Evolutionary conservation across 2,329 filamentous ascomycete species (phyloP).

Genomic region (Didymella exigua): DNA sequence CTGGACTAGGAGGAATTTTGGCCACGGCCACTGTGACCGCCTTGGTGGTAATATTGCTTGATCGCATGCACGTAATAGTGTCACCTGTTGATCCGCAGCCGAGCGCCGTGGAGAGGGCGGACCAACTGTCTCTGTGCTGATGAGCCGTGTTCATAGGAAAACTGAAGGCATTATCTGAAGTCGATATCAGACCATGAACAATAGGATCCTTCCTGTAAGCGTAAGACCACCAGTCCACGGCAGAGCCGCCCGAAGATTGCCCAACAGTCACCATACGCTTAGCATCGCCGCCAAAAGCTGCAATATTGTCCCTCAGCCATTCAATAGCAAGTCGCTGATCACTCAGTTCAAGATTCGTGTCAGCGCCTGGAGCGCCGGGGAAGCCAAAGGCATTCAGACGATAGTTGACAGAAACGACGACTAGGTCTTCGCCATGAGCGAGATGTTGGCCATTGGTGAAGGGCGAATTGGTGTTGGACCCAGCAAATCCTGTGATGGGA

Average conservation of each 20-base stretch:
- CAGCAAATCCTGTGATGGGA: constrained; percentile 38
- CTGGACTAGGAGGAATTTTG: constrained; percentile 24
- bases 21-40: constrained; percentile 15
- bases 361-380: constrained; percentile 33
- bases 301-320: constrained; percentile 59
- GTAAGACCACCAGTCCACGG: constrained; percentile 56
- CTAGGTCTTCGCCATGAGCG: constrained; percentile 45
- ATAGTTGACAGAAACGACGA: constrained; percentile 52
- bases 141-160: constrained; percentile 24
- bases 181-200: constrained; percentile 52
- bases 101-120: constrained; percentile 17
- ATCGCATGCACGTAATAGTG: constrained; percentile 29
- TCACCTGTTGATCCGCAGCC: constrained; percentile 18
- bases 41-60: constrained; percentile 8
- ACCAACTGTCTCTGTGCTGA: constrained; percentile 25
- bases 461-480: constrained; percentile 44
- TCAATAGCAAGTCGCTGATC: constrained; percentile 61
- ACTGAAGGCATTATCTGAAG: constrained; percentile 32
- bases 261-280: constrained; percentile 54
- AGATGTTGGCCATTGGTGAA: constrained; percentile 48
- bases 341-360: constrained; percentile 57
- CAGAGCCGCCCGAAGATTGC: constrained; percentile 53
- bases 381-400: constrained; percentile 48
- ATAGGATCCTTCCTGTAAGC: constrained; percentile 56
- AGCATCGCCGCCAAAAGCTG: constrained; percentile 57